Evolutionary conservation across 2,329 filamentous ascomycete genomes (phyloP).

Genomic region (Monilinia polystroma): DNA sequence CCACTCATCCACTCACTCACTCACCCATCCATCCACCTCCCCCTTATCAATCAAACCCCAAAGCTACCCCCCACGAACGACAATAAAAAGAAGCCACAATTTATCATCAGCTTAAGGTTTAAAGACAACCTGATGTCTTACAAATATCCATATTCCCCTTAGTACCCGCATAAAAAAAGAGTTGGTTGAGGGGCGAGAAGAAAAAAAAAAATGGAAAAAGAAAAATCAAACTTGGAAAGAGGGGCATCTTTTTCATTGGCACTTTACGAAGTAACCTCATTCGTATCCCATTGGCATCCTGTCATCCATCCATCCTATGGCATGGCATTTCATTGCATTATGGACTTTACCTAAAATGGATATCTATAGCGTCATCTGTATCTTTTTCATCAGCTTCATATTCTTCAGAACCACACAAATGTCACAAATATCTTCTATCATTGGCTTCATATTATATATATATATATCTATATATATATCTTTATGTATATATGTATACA

Average conservation of each 20-base stretch:
- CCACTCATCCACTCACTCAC: no score
- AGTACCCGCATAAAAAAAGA: not conserved
- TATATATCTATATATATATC: not conserved
- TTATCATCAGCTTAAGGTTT: not conserved
- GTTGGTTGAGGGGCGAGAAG: not conserved
- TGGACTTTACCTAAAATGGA: not conserved
- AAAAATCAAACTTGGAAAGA: not conserved
- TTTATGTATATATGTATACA: no score
- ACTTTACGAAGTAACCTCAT: no score
- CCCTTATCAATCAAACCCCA: not conserved
- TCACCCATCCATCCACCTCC: not conserved
- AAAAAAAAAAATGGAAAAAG: not conserved
- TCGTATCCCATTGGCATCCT: no score
- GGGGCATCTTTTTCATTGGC: not conserved
- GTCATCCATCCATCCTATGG: no score
- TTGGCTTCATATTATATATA: constrained; percentile 6
- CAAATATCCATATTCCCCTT: not conserved
- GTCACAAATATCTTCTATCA: not conserved
- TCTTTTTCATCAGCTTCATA: not conserved
- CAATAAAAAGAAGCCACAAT: not conserved
- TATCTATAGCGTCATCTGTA: not conserved
- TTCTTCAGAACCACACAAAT: no score
- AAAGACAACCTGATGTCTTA: not conserved
- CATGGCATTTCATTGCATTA: no score
- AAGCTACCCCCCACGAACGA: not conserved